Conservation (phyloP, 257 asterid species). For the Penstemon eatonii region DNA sequence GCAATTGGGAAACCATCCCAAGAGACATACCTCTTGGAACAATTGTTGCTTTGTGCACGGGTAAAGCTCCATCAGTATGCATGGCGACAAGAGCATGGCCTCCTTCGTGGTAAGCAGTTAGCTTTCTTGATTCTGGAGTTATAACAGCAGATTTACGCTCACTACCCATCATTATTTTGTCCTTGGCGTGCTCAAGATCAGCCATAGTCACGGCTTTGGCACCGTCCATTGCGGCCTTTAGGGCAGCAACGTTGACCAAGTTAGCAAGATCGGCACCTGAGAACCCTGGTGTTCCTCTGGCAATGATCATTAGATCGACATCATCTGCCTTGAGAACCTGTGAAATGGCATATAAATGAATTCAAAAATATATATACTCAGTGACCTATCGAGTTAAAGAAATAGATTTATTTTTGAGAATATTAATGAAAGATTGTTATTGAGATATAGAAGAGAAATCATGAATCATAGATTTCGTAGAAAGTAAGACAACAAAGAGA, state of each 20-base stretch:
- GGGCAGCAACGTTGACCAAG: slow-evolving; percentile 81
- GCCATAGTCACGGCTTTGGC: slow-evolving; percentile 70
- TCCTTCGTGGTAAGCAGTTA: slow-evolving; percentile 89
- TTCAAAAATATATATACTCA: too few relatives aligned
- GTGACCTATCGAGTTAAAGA: not conserved
- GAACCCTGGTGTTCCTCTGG: slow-evolving; percentile 91
- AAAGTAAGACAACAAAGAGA: not conserved
- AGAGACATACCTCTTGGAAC: slow-evolving; percentile 90
- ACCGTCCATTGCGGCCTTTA: slow-evolving; percentile 91
- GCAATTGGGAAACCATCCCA: slow-evolving; percentile 89
- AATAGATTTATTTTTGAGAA: too few relatives aligned
- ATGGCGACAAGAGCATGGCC: slow-evolving; percentile 95
- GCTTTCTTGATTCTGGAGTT: slow-evolving; percentile 70
- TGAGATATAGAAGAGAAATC: not conserved
- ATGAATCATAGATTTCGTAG: not conserved
- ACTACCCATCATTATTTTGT: slow-evolving; percentile 92
- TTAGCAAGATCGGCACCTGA: slow-evolving; percentile 97
- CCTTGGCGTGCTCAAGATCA: slow-evolving; percentile 90
- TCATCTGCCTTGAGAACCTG: slow-evolving; percentile 94
- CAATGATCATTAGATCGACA: slow-evolving; percentile 75
- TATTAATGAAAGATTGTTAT: not conserved
- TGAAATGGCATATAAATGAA: slow-evolving; percentile 15
- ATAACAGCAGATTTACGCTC: slow-evolving; percentile 91
- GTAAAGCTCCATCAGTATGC: slow-evolving; percentile 79
- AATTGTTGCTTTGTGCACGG: slow-evolving; percentile 89